Evolutionary conservation across 768 basidiomycete species (phyloP), one percentile per base, ranked within the genome.

Genomic region (Agaricus subrufescens): DNA sequence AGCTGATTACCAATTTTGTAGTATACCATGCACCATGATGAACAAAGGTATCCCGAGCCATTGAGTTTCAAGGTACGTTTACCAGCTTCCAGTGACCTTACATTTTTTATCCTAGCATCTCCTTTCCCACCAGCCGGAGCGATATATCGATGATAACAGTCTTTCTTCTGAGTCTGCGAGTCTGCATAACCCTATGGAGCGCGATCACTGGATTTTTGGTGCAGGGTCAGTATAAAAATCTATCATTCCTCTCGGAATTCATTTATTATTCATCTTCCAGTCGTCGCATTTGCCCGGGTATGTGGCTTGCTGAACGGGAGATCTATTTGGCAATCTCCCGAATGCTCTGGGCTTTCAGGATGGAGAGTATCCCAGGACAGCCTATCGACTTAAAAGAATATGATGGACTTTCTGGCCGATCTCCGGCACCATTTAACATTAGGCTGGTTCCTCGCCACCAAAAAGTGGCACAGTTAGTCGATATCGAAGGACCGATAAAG

Each of bases 171-270:
- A 79, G 52, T 78, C 77, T 2, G 74, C 75, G 14, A 75, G 77
- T 39, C 62, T 74, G 25, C 45, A 69, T 1, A 67, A 80, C 57
- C 67, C 76, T 7, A 67, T 68, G 58, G 67, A 80, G 50, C 72
- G 78, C 38, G 79, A 80, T 57, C 76, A 80, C 54, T 80, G 79
- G 79, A 71, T 72, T 63, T 80, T 78, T 51, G 79, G 79, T 14
- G 76, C 65, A 1, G 79, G 78, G 78, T 80, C 59, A 29, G 71
- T 64, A 27, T 37, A 39, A 7, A 39, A n/a, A 19, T 43, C 9
- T 8, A 25, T 37, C n/a, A 19, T 37, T 15, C 19, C 31, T 25
- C 25, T 25, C 7, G 25, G 26, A 23, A 15, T 25, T 38, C 38
- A 23, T 50, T 53, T 37, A 38, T 39, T 3, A 25, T 38, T 47